phyloP scores from a whole-genome alignment of 352 stramenopile species.

The Globisporangium acanthophoron region DNA sequence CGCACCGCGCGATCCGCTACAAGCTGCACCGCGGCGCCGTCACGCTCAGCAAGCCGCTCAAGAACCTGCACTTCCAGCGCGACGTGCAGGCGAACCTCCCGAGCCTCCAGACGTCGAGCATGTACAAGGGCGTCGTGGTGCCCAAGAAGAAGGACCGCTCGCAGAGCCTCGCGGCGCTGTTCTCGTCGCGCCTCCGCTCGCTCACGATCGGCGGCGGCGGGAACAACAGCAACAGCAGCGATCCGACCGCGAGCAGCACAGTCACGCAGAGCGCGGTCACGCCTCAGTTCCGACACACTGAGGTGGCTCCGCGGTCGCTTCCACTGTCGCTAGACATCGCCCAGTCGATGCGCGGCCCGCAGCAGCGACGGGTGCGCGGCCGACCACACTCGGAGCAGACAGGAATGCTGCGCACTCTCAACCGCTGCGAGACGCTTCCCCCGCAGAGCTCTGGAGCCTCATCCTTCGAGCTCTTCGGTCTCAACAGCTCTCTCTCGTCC shows the following conservation, averaged over 20 bases:
- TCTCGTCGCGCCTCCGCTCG: conserved; percentile 10
- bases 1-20: conserved; percentile 56
- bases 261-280: background rate
- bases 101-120: conserved; percentile 38
- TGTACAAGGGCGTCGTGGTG: conserved; percentile 13
- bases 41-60: conserved; percentile 59
- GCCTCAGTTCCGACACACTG: conserved; percentile 12
- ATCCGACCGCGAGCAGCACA: background rate
- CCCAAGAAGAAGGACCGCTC: conserved; percentile 6
- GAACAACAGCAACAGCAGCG: background rate
- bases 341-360: conserved; percentile 1
- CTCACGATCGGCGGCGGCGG: conserved; percentile 1
- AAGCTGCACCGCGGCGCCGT: conserved; percentile 51
- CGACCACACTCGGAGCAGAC: conserved; percentile 10
- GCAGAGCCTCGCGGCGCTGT: conserved; percentile 8
- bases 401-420: background rate
- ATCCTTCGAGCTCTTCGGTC: background rate
- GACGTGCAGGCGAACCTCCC: conserved; percentile 45
- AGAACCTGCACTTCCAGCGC: conserved; percentile 58
- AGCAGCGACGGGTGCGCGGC: background rate
- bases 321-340: conserved; percentile 12
- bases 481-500: background rate
- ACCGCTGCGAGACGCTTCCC: conserved; percentile 1
- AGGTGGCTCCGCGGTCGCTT: conserved; percentile 9
- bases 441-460: conserved; percentile 2